These are phyloP conservation scores for Pelargonium cotyledonis DNA, from an alignment of 441 rosid species.

Conservation along the genomic window DNA sequence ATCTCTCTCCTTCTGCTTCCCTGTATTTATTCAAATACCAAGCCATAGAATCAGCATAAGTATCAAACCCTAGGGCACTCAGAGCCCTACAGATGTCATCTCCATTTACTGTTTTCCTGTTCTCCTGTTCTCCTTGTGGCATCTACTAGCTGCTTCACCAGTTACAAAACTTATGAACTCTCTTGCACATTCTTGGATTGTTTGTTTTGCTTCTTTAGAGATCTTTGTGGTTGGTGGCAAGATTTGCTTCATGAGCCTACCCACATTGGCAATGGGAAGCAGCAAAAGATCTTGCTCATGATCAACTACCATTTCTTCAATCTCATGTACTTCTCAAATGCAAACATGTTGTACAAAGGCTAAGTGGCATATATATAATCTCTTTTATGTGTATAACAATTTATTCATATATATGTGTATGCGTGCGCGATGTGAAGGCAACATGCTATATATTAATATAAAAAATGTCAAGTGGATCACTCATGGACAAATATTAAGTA, in stretches of 20 bases:
- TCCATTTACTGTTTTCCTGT: constrained; percentile 83
- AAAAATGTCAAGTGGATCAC: not conserved
- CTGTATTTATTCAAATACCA: constrained; percentile 65
- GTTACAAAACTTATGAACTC: constrained; percentile 92
- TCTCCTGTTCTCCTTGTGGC: constrained; percentile 87
- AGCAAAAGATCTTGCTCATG: constrained; percentile 49
- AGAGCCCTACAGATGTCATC: constrained; percentile 94
- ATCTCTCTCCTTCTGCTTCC: constrained; percentile 58
- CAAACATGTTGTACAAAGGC: no score
- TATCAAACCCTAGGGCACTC: constrained; percentile 69
- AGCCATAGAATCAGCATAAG: constrained; percentile 51
- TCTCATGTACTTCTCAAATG: constrained; percentile 9
- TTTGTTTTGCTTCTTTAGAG: constrained; percentile 83
- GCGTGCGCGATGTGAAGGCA: not conserved
- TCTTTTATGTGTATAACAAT: not conserved
- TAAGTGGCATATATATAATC: no score
- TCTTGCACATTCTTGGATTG: constrained; percentile 83
- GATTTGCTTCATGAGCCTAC: constrained; percentile 70
- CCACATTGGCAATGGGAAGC: constrained; percentile 87
- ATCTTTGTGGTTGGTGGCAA: constrained; percentile 75
- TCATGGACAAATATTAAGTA: not conserved
- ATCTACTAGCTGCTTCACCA: constrained; percentile 78
- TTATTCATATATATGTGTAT: constrained; percentile 16
- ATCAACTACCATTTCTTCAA: constrained; percentile 36
- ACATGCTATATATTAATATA: not conserved